Base-by-base conservation (phyloP, 2,329 filamentous ascomycete species). In the Stagonosporopsis cucurbitacearum region DNA sequence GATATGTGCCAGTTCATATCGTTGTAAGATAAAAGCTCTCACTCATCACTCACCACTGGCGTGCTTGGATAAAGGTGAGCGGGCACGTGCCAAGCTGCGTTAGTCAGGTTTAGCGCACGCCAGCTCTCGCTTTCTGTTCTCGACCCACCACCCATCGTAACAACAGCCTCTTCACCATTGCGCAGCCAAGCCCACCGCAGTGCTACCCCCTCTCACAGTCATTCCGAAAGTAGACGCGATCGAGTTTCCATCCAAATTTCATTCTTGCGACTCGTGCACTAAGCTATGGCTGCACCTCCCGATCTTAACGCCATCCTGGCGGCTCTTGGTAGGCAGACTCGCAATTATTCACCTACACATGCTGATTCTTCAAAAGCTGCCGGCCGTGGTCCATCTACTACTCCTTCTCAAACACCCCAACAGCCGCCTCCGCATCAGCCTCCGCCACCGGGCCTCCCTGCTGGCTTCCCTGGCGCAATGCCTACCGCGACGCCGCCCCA, bases 341-440 rank as follows among this genome's bases (percentile, higher is more conserved):
- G 36, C 15, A 19, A 40, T 13, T 39, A 28, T 22, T 13, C 35
- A 22, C 23, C 15, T 15, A 23, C 32, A 46, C 25, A 28, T 35
- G 51, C 60, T 68, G 32, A 66, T 39, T 52, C 20, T 30, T 33
- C 19, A n/a, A 28, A 19, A 80, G 82, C 82, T 64, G 68, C 68
- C 32, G 80, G 82, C 61, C 64, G 66, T 35, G 78, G 79, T 47
- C 77, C 80, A 39, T 78, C 79, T 53, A 75, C 76, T 23, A 78
- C 80, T 12, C 80, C 81, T 17, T 75, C 78, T 36, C 82, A 82
- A 57, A 74, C 74, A n/a, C 75, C 77, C 15, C 72, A 73, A 53
- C 79, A 77, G 63, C 69, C 68, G 20, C 74, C 64, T 46, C 73
- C 75, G 25, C 77, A 77, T 51, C 77, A 77, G 53, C 65, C 75